phyloP scores from a whole-genome alignment of 2,329 filamentous ascomycete genomes.

The Chaetomiaceae sp. region DNA sequence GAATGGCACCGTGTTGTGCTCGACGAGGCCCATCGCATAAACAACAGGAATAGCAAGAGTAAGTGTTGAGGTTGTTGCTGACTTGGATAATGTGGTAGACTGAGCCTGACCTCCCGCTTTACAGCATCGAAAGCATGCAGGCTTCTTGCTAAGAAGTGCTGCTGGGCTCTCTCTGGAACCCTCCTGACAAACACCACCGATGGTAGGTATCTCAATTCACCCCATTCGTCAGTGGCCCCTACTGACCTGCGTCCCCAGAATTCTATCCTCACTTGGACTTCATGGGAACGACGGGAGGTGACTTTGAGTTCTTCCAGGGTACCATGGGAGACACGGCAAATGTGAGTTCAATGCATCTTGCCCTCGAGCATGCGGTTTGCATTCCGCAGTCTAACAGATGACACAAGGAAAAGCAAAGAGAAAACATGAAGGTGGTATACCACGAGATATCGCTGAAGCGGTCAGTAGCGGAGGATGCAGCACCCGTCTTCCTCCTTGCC shows the following conservation, averaged over 20 bases:
- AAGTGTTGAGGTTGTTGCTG: neutral
- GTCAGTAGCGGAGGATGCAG: no score
- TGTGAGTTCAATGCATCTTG: neutral
- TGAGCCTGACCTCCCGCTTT: neutral
- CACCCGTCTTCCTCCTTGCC: no score
- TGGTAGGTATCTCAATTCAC: slow-evolving; percentile 2
- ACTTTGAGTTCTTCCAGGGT: neutral
- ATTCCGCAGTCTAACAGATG: neutral
- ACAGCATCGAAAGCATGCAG: slow-evolving; percentile 15
- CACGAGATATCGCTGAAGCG: slow-evolving; percentile 1
- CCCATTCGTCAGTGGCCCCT: neutral
- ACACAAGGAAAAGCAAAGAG: neutral
- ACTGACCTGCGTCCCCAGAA: neutral
- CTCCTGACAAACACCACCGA: slow-evolving; percentile 14
- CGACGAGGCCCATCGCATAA: slow-evolving; percentile 20
- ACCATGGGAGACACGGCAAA: neutral
- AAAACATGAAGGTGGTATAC: neutral
- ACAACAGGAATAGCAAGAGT: slow-evolving; percentile 10
- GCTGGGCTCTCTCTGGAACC: slow-evolving; percentile 18
- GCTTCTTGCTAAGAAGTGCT: slow-evolving; percentile 5
- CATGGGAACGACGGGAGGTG: slow-evolving; percentile 1
- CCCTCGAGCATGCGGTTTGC: no score
- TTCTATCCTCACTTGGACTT: slow-evolving; percentile 11
- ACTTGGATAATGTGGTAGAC: no score
- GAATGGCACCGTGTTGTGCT: slow-evolving; percentile 17